Base-by-base conservation (phyloP, 2,329 filamentous ascomycete species). In the Aspergillus fijiensis region DNA sequence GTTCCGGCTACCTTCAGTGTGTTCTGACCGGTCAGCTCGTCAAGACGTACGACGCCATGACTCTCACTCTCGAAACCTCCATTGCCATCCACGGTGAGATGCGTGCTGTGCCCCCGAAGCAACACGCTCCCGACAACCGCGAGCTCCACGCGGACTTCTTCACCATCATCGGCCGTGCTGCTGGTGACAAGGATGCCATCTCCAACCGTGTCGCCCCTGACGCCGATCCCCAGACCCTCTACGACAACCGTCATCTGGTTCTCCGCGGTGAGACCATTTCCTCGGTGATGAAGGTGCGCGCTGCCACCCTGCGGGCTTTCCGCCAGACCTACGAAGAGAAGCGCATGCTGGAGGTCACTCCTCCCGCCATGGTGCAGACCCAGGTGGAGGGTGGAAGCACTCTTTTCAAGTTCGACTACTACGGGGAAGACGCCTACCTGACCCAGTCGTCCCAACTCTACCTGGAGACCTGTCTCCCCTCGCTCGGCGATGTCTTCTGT, bases 361-460 rank as follows among this genome's bases (percentile, higher is more conserved):
- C 93, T 12, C 93, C 93, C 2, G 92, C 92, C 33, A 88, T 96
- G 76, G 95, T 96, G 61, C 95, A 96, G 81, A 98, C 94, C 19
- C 90, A 97, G 80, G 91, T 96, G 72, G 93, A 98, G 79, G 93
- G 93, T 66, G 93, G 93, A 59, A 87, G 90, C 69, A 97, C 93
- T 3, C 87, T 98, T 42, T 98, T 97, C 85, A 87, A 86, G 62
- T 90, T 96, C 71, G 84, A 90, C 72, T 96, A 95, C 83, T 97
- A 96, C 79, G 89, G 88, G 68, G 90, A 97, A 78, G 85, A 89
- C 68, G 90, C 95, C 61, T 99, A 93, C 81, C 87, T 99, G 64
- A 98, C 95, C 4, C 95, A 99, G 80, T 97, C 93, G 3, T 96
- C 91, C 35, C 95, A 99, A 79, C 87, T 99, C 57, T 99, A 99